Evolutionary conservation across 139 green algal genomes (phyloP), one percentile per base, ranked within the genome.

Genomic region (Tetraselmis chui): DNA sequence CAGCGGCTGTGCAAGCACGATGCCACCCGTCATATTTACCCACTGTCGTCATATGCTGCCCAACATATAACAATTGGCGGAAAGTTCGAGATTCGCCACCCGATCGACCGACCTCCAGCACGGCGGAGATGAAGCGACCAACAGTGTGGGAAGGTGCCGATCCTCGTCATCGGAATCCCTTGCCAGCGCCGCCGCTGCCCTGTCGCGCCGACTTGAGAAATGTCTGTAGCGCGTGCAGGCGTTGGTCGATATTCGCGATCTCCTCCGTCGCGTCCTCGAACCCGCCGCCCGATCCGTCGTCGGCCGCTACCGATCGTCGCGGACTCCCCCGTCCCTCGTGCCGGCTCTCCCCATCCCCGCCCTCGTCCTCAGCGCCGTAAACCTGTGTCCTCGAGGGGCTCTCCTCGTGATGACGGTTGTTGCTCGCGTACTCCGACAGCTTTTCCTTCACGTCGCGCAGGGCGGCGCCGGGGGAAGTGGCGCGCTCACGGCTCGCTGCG

Each of bases 181-280:
- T 67, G 45, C 45, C n/a, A n/a, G n/a, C n/a, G n/a, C n/a, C n/a
- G n/a, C n/a, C 45, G 45, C 45, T 18, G 45, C 45, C 45, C 45
- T 67, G 45, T 18, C 45, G 45, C 45, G 92, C 92, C 32, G 88
- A 88, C 1, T 79, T 86, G 77, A 97, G 80, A 79, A 97, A 97
- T 28, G 83, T 89, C 82, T 97, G 94, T 59, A 97, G 85, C 23
- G 91, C 89, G 18, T 94, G 88, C 81, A 97, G 82, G 22, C 94
- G 89, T 2, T 84, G 84, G 84, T 97, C 94, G 24, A 97, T 97
- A 81, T 96, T 91, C 2, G 91, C 91, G 18, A 97, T 95, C 82
- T 96, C 94, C 28, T 86, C 82, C 29, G 83, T 92, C 2, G 90
- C 88, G 31, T 91, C 89, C 0, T 91, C 83, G 79, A 92, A 92